Conservation (phyloP, 192 early-diverging fungal species). For the Nowakowskiella sp. region DNA sequence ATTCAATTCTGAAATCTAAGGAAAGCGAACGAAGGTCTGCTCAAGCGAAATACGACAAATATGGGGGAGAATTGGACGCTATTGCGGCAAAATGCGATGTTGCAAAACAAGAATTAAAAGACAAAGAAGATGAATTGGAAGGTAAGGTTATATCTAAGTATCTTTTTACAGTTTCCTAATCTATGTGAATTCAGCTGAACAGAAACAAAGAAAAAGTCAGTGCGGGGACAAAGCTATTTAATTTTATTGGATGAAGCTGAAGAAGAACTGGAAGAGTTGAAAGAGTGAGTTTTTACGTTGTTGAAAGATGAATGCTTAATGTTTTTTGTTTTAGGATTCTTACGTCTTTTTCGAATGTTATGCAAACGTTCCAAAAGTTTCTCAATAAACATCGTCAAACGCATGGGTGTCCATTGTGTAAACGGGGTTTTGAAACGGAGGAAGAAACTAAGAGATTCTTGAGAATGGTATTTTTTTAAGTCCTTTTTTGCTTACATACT, state of each 20-base stretch:
- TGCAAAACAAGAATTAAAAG: conserved; percentile 2
- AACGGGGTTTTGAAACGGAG: too few species aligned
- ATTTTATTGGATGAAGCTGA: conserved; percentile 22
- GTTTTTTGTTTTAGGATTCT: not conserved
- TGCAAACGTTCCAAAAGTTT: too few species aligned
- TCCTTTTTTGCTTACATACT: too few species aligned
- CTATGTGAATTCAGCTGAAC: conserved; percentile 4
- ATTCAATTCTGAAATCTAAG: conserved; percentile 3
- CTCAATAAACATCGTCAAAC: too few species aligned
- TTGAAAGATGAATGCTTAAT: too few species aligned
- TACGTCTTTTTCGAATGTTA: not conserved
- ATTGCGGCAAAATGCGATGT: conserved; percentile 15
- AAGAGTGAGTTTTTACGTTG: conserved; percentile 20
- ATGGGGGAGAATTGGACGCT: conserved; percentile 9
- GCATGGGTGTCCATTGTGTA: too few species aligned
- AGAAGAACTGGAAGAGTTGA: conserved; percentile 21
- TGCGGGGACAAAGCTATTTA: conserved; percentile 23
- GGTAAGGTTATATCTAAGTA: conserved; percentile 5
- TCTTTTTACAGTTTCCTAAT: not conserved
- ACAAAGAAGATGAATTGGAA: conserved; percentile 13
- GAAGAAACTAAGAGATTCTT: too few species aligned
- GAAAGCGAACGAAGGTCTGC: not conserved
- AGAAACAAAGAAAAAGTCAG: conserved; percentile 12
- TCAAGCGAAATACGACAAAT: conserved; percentile 11
- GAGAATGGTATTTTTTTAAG: too few species aligned